Evolutionary conservation across 2,329 filamentous ascomycete genomes (phyloP), one percentile per base, ranked within the genome.

Genomic region (Aspergillus clavatus): DNA sequence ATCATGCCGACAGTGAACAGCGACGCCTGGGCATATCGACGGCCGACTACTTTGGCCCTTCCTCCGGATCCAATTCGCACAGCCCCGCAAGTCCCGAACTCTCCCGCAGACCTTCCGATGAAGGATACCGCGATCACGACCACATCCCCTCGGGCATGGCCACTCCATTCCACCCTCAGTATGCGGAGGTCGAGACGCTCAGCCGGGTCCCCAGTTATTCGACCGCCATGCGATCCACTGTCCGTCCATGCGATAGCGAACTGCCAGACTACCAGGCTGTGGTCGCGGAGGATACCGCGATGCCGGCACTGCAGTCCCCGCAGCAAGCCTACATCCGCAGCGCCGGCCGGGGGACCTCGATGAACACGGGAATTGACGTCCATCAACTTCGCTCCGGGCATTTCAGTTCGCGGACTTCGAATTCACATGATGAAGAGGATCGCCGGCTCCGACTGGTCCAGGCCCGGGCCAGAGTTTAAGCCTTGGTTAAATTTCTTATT

Each of bases 171-270:
- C 63, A 66, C 38, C 64, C 63, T 10, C 68, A 72, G 48, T 73
- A 75, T 38, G 70, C 75, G 14, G 81, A 86, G 51, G 69, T 87
- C 53, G 77, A 78, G 38, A 78, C 82, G 52, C 70, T 89, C 33
- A 85, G 76, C 62, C 85, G 85, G 53, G 86, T 90, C 2, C 86
- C 86, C 1, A 89, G 86, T 45, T 90, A 90, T 62, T 78, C 79
- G 12, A 89, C 86, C 1, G 86, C 86, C 0, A 80, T 89, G 21
- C 80, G 79, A 51, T 80, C 82, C 0, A 80, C 82, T 4, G 78
- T 81, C 12, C 75, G 78, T 26, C 73, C 74, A 5, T 73, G 75
- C 18, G 73, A 73, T 24, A 64, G 71, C 4, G 66, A 66, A 10
- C 74, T 87, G 5, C 86, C 86, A 0, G 81, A 86, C 59, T 89